These are phyloP conservation scores for Celoporthe dispersa DNA, from an alignment of 2,329 filamentous ascomycete genomes.

Conservation along the genomic window DNA sequence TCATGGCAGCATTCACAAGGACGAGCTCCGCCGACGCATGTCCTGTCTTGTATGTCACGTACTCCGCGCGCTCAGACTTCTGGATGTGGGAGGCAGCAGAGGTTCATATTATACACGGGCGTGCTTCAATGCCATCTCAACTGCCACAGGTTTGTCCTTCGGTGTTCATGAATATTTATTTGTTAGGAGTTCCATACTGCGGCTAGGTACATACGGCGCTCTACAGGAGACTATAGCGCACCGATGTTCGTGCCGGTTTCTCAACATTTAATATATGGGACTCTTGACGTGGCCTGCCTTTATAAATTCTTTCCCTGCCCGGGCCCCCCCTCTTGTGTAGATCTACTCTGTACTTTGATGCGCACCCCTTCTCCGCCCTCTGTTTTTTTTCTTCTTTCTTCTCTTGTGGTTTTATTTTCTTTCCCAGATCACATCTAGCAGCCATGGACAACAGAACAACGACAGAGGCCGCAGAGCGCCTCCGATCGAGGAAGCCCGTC, in stretches of 20 bases:
- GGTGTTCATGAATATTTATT: neutral
- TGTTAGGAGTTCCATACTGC: neutral
- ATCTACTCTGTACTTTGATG: neutral
- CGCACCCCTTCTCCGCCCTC: too few relatives aligned
- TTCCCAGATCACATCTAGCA: neutral
- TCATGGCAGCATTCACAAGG: neutral
- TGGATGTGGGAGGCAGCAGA: neutral
- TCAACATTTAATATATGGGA: neutral
- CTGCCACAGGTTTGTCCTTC: neutral
- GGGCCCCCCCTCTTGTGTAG: neutral
- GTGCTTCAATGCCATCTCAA: neutral
- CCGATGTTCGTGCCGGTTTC: conserved; percentile 1
- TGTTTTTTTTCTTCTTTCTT: neutral
- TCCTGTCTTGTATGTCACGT: neutral
- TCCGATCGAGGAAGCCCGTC: conserved; percentile 48
- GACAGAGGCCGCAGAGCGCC: conserved; percentile 47
- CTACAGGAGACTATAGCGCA: neutral
- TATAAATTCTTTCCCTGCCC: neutral
- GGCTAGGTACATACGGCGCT: neutral
- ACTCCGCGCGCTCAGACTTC: neutral
- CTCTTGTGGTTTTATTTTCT: too few relatives aligned
- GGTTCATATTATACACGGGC: neutral
- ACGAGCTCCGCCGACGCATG: neutral
- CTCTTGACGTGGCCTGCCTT: neutral
- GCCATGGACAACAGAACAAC: conserved; percentile 28